phyloP scores from a whole-genome alignment of 2,329 filamentous ascomycete species.

The Davidsoniella neocaledoniae region DNA sequence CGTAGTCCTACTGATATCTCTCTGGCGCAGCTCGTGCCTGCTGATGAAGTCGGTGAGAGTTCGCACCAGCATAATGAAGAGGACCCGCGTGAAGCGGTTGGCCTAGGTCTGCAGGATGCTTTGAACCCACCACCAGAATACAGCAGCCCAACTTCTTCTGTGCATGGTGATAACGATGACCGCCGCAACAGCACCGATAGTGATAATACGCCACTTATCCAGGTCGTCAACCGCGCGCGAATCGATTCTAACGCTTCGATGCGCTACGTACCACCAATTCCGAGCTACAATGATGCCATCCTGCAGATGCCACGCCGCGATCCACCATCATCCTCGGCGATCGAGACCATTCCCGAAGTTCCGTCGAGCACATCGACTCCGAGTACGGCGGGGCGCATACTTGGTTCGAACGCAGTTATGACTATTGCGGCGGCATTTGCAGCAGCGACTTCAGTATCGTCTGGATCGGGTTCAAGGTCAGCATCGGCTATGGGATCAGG shows the following conservation, averaged over 20 bases:
- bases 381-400: background rate
- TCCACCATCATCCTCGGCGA: background rate
- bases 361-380: background rate
- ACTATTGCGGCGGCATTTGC: background rate
- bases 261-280: constrained; percentile 48
- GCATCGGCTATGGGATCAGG: background rate
- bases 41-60: constrained; percentile 55
- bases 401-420: background rate
- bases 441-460: background rate
- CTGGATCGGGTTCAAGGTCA: background rate
- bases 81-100: constrained; percentile 16
- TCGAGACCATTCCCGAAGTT: constrained; percentile 7
- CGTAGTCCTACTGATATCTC: constrained; percentile 93
- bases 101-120: constrained; percentile 35
- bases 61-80: constrained; percentile 26
- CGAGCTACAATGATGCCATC: constrained; percentile 66
- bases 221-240: constrained; percentile 32
- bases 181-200: constrained; percentile 40
- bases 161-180: constrained; percentile 28
- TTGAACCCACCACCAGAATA: constrained; percentile 55
- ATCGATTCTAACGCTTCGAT: constrained; percentile 30
- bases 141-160: constrained; percentile 44
- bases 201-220: constrained; percentile 36
- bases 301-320: constrained; percentile 24
- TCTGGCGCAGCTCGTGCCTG: constrained; percentile 63